A percentile compares a stretch with the other conserved stretches of the same genome.
These are phyloP conservation scores for Elsinoe arachidis DNA, from an alignment of 2,329 filamentous ascomycete species.

Conservation along the genomic window DNA sequence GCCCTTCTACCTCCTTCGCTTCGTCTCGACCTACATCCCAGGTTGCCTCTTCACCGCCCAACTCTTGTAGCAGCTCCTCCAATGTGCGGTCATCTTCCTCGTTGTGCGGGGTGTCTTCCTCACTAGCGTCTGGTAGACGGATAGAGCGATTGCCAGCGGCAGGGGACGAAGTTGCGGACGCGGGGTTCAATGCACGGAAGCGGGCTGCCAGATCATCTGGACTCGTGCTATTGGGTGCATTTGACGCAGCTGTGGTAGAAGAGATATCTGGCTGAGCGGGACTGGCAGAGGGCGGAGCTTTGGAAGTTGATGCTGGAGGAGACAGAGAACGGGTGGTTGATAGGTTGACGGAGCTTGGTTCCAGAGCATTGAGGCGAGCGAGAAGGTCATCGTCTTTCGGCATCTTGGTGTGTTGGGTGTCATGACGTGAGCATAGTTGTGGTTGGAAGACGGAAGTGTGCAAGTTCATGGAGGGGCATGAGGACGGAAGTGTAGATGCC, in stretches of 20 bases:
- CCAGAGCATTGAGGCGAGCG: slow-evolving; percentile 41
- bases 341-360: slow-evolving; percentile 34
- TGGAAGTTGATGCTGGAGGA: background rate
- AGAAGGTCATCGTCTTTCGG: slow-evolving; percentile 33
- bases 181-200: slow-evolving; percentile 24
- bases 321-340: slow-evolving; percentile 9
- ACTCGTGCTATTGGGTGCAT: too few species aligned
- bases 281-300: slow-evolving; percentile 14
- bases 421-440: background rate
- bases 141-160: background rate
- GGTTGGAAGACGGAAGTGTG: background rate
- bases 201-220: slow-evolving; percentile 24
- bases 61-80: slow-evolving; percentile 39
- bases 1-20: slow-evolving; percentile 31
- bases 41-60: slow-evolving; percentile 28
- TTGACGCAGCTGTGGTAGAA: too few species aligned
- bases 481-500: background rate
- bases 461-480: background rate
- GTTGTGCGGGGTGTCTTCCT: slow-evolving; percentile 25
- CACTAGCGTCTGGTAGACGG: background rate
- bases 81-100: slow-evolving; percentile 37
- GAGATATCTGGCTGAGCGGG: slow-evolving; percentile 18
- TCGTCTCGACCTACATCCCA: slow-evolving; percentile 35
- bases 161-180: slow-evolving; percentile 12
- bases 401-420: background rate